Conservation (phyloP, 306 rosid genomes). For the Quercus parvula region DNA sequence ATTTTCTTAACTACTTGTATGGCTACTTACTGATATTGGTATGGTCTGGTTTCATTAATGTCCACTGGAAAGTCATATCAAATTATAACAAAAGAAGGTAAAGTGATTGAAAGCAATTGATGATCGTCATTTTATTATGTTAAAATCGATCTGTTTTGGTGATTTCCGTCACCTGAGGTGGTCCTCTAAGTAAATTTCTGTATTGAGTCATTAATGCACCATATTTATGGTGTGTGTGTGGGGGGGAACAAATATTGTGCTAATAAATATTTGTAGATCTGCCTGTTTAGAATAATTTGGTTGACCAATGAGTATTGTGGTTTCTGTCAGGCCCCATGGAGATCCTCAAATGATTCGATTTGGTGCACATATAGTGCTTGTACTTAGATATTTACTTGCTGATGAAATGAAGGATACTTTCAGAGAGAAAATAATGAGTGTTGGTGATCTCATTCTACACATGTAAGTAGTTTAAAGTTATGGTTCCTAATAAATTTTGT, state of each 20-base stretch:
- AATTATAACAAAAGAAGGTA: neutral
- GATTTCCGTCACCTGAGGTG: neutral
- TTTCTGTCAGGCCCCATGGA: slow-evolving; percentile 69
- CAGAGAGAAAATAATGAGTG: slow-evolving; percentile 71
- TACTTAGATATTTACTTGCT: slow-evolving; percentile 75
- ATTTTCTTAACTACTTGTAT: slow-evolving; percentile 1
- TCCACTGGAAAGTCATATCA: neutral
- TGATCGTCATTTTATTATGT: neutral
- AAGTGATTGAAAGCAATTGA: neutral
- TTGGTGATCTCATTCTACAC: slow-evolving; percentile 93
- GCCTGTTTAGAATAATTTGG: slow-evolving; percentile 20
- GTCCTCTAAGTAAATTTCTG: neutral
- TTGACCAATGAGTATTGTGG: slow-evolving; percentile 21
- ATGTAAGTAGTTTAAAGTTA: slow-evolving; percentile 63
- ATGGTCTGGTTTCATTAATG: neutral
- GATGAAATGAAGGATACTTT: slow-evolving; percentile 76
- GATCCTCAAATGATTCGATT: slow-evolving; percentile 98
- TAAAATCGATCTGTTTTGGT: neutral
- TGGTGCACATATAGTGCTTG: slow-evolving; percentile 97
- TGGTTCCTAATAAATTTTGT: slow-evolving; percentile 1
- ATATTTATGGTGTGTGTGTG: neutral
- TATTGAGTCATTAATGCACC: neutral
- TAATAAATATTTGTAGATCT: neutral
- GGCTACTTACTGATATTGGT: neutral
- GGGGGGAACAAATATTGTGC: neutral